Evolutionary conservation across 1,284 basidiomycete species (phyloP), one percentile per base, ranked within the genome.

Genomic region (Ustilago xerochloae): DNA sequence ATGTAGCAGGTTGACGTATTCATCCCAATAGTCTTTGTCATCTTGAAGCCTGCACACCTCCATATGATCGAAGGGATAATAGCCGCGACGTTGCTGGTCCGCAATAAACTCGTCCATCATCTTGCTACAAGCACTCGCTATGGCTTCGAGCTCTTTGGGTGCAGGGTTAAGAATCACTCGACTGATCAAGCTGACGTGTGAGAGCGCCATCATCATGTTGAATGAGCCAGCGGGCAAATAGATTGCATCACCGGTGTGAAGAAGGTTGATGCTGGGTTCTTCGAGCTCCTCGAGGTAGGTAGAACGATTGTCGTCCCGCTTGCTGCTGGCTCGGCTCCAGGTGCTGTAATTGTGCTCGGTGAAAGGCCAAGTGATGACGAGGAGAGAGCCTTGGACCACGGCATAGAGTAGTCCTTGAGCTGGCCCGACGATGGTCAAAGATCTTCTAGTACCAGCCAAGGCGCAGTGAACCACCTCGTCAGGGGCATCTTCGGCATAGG

Each of bases 231-330:
- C 53, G 18, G 57, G 22, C 6, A 71, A 50, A 33, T 71, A 61
- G n/a, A 65, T 41, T 2, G 51, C 51, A n/a, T 71, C 63, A 6
- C 68, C 68, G 2, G 53, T 61, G 7, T 54, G 54, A n/a, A 71
- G 63, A 4, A 65, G 0, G 24, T 71, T 71, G 54, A 71, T 32
- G 22, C 10, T 6, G 3, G 63, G 54, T 13, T 55, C 24, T 26
- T 71, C 49, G 13, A 71, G 22, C 12, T 61, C 57, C 33, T 64
- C 62, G 15, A 62, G 35, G 22, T 46, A 56, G 13, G 59, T 35
- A 7, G 20, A 47, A 10, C 55, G 51, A 28, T 16, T 50, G 32
- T 30, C 28, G 2, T 45, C 22, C 16, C 41, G 15, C 7, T 22
- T 43, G 20, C 52, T 47, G 29, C 41, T 69, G 12, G 30, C 15